Evolutionary conservation across 2,329 filamentous ascomycete species (phyloP).

Genomic region (Diaporthe citriasiana): DNA sequence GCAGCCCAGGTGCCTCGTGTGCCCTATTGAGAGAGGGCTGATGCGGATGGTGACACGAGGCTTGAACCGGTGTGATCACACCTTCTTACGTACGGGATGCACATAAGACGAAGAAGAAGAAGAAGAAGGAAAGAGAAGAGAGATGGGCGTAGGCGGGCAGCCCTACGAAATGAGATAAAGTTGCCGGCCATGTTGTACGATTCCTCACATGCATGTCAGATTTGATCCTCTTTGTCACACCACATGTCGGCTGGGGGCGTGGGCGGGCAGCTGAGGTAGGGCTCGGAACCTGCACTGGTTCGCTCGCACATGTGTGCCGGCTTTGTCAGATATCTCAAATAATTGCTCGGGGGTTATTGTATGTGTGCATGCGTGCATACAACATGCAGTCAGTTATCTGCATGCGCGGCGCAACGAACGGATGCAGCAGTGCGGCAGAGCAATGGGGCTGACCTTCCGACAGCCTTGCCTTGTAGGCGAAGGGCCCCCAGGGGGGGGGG

Average conservation of each 20-base stretch:
- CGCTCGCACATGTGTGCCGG: conserved; percentile 29
- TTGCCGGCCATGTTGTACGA: conserved; percentile 26
- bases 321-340: conserved; percentile 27
- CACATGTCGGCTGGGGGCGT: conserved; percentile 22
- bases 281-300: conserved; percentile 29
- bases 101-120: background rate
- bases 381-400: conserved; percentile 2
- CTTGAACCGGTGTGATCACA: conserved; percentile 25
- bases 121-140: background rate
- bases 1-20: conserved; percentile 6
- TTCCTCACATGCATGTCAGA: conserved; percentile 36
- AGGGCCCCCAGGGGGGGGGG: background rate
- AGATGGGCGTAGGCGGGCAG: conserved; percentile 25
- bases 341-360: background rate
- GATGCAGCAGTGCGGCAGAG: conserved; percentile 26
- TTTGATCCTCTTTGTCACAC: conserved; percentile 31
- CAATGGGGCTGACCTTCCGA: conserved; percentile 23
- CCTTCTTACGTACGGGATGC: background rate
- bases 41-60: conserved; percentile 20
- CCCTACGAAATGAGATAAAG: conserved; percentile 33
- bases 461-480: conserved; percentile 8
- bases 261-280: conserved; percentile 7
- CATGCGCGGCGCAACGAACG: conserved; percentile 10
- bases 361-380: background rate
- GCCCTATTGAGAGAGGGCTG: conserved; percentile 9